Evolutionary conservation across 1,284 basidiomycete genomes (phyloP), one percentile per base, ranked within the genome.

Genomic region (Blastosporella zonata): DNA sequence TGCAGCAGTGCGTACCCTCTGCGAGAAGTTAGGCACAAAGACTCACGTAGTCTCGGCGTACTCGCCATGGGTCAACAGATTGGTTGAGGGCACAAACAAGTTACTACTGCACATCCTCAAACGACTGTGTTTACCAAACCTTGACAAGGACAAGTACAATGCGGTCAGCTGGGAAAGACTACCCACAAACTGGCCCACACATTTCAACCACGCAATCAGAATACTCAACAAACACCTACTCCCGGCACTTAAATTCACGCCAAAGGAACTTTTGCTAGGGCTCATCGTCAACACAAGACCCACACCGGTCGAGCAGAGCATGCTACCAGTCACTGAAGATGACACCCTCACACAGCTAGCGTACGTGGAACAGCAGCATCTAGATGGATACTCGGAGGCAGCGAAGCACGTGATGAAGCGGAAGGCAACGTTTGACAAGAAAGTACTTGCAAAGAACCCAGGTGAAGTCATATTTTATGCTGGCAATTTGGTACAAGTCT

Each of bases 401-500:
- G 53, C 59, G 0, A 13, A 22, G 1, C 61, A 65, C 39, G 55
- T 57, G 3, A 20, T 18, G 6, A 3, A 18, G 34, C 15, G 34
- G 34, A 35, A 35, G 34, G 15, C 34, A 35, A 15, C 17, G 6
- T 35, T 35, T 35, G 34, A 35, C 12, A 35, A 6, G 17, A 13
- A 13, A 10, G 54, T 59, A 0, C 39, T 54, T 0, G 58, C 61
- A 20, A 5, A 68, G 0, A 65, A 68, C 0, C 31, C 63, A 8
- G 59, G 64, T 0, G 67, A 70, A 36, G 69, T 69, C 43, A 62
- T 67, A 0, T 52, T 70, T 3, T 69, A 71, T 38, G 57, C 60
- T 0, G 58, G 59, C 12, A 47, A 35, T 35, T 18, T 35, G 2
- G 52, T 53, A 25, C 52, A 56, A 43, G 38, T 53, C 27, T 53